phyloP scores from a whole-genome alignment of 2,329 filamentous ascomycete species.

The Penicillium sp. region DNA sequence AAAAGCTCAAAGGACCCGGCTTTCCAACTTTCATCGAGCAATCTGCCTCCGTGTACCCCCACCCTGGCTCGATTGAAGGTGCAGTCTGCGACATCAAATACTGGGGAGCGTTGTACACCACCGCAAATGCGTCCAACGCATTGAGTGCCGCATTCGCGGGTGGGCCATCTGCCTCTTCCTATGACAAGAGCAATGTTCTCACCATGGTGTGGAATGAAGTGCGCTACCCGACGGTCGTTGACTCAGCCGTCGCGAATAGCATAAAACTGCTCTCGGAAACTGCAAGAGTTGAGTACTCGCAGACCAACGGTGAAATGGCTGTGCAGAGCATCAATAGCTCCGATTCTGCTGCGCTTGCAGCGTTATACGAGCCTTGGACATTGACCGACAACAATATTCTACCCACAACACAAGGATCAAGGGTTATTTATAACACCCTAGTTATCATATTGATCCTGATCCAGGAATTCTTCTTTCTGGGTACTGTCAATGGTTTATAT shows the following conservation, averaged over 20 bases:
- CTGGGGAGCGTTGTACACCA: constrained; percentile 35
- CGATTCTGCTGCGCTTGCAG: constrained; percentile 31
- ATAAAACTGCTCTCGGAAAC: constrained; percentile 34
- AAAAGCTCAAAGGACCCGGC: constrained; percentile 20
- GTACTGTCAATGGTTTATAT: constrained; percentile 46
- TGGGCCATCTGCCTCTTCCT: constrained; percentile 29
- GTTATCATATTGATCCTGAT: constrained; percentile 46
- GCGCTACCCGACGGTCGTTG: constrained; percentile 40
- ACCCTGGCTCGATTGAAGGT: constrained; percentile 16
- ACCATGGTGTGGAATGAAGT: constrained; percentile 47
- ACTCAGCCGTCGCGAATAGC: constrained; percentile 31
- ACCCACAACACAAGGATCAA: constrained; percentile 40
- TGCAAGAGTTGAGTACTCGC: constrained; percentile 34
- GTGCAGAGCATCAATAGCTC: constrained; percentile 22
- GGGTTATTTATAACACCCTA: constrained; percentile 46
- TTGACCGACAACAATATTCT: constrained; percentile 38
- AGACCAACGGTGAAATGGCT: constrained; percentile 31
- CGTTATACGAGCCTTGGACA: constrained; percentile 40
- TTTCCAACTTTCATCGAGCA: constrained; percentile 33
- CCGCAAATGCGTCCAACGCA: constrained; percentile 35
- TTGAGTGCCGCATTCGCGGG: constrained; percentile 37
- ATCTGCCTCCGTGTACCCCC: constrained; percentile 14
- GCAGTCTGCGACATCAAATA: constrained; percentile 35
- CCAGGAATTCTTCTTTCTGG: constrained; percentile 49
- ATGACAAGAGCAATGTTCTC: constrained; percentile 36